phyloP scores from a whole-genome alignment of 2,329 filamentous ascomycete genomes.

The Epicoccum nigrum region DNA sequence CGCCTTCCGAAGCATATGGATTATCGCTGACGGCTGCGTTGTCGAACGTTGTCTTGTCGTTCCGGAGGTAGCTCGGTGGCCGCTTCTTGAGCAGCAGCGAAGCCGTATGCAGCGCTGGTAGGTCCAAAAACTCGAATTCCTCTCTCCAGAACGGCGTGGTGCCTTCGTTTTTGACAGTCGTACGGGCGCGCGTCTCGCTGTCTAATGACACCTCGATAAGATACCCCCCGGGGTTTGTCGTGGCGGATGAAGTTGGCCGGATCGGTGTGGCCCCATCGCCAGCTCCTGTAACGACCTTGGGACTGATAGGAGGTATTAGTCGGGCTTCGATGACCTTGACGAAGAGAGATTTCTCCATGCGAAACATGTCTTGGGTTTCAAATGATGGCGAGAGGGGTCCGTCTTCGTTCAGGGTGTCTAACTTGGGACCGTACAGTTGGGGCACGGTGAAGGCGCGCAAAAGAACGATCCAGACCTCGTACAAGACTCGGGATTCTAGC shows the following conservation, averaged over 20 bases:
- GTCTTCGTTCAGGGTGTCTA: conserved; percentile 51
- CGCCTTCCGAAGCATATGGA: conserved; percentile 46
- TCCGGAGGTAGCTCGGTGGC: conserved; percentile 48
- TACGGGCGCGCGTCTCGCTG: conserved; percentile 77
- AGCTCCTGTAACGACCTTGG: conserved; percentile 35
- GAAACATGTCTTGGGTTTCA: conserved; percentile 65
- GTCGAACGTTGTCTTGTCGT: conserved; percentile 49
- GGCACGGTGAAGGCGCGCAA: conserved; percentile 90
- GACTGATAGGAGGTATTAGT: conserved; percentile 51
- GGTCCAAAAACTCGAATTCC: conserved; percentile 76
- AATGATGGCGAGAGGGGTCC: conserved; percentile 44
- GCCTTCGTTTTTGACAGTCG: conserved; percentile 72
- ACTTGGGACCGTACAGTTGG: conserved; percentile 79
- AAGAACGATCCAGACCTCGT: conserved; percentile 96
- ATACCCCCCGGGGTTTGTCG: conserved; percentile 65
- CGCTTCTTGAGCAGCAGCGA: conserved; percentile 74
- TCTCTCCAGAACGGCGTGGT: conserved; percentile 83
- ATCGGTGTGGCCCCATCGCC: conserved; percentile 34
- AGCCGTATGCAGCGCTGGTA: conserved; percentile 72
- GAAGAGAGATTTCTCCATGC: conserved; percentile 67
- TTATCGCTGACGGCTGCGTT: conserved; percentile 31
- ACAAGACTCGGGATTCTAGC: conserved; percentile 84
- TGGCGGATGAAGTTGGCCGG: conserved; percentile 42
- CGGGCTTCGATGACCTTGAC: conserved; percentile 68
- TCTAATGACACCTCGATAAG: conserved; percentile 81